phyloP scores from a whole-genome alignment of 2,329 filamentous ascomycete species.

The Botrytis squamosa region DNA sequence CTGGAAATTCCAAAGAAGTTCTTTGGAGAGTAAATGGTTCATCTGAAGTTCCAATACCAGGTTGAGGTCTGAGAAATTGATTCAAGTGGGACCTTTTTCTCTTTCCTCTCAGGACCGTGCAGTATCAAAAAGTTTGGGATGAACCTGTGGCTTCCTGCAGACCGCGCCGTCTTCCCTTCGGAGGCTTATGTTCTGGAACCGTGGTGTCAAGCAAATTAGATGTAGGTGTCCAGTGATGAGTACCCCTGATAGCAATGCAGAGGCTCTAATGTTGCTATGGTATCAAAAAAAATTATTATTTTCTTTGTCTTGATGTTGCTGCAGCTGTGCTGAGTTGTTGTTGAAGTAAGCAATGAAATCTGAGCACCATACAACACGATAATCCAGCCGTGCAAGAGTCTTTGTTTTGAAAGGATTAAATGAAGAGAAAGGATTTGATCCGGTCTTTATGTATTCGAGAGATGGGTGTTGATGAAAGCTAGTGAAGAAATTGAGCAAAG shows the following conservation, averaged over 20 bases:
- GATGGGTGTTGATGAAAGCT: constrained; percentile 20
- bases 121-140: constrained; percentile 38
- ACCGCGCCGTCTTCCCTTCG: constrained; percentile 32
- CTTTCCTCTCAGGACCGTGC: constrained; percentile 35
- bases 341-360: constrained; percentile 25
- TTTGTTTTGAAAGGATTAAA: constrained; percentile 34
- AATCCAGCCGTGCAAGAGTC: constrained; percentile 27
- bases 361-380: constrained; percentile 19
- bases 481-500: constrained; percentile 30
- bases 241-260: constrained; percentile 30
- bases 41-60: constrained; percentile 35
- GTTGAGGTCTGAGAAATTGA: constrained; percentile 31
- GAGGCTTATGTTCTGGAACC: constrained; percentile 35
- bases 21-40: constrained; percentile 29
- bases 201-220: constrained; percentile 31
- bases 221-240: constrained; percentile 34
- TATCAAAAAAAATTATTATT: constrained; percentile 7
- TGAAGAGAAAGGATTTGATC: constrained; percentile 34
- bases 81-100: constrained; percentile 37
- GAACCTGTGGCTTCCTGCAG: constrained; percentile 41
- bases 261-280: constrained; percentile 31
- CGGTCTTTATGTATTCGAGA: constrained; percentile 38
- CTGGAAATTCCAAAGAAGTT: constrained; percentile 37
- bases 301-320: constrained; percentile 19
- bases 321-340: constrained; percentile 13